Evolutionary conservation across 1,139 yeast species (phyloP).

Genomic region (Meyerozyma sp.): DNA sequence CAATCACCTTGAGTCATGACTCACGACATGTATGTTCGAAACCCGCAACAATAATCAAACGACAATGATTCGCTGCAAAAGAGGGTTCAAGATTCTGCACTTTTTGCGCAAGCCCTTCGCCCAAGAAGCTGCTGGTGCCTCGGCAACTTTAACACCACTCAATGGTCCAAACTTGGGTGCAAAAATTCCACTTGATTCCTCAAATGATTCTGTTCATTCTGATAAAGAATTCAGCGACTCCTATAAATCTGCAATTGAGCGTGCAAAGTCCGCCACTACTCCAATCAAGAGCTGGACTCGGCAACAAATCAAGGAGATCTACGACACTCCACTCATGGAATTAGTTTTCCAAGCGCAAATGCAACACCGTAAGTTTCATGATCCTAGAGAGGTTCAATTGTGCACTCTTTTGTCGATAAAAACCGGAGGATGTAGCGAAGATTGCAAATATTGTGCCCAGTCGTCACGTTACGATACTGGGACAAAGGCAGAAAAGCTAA

Average conservation of each 20-base stretch:
- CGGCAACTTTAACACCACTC: background rate
- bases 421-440: constrained; percentile 79
- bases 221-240: too few species aligned
- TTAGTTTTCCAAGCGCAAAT: constrained; percentile 56
- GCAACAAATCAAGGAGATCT: constrained; percentile 53
- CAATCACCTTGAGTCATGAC: background rate
- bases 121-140: background rate
- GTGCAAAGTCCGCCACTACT: constrained; percentile 3
- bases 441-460: constrained; percentile 78
- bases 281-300: constrained; percentile 58
- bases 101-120: background rate
- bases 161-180: background rate
- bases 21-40: background rate
- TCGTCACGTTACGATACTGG: constrained; percentile 67
- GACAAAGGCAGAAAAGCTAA: constrained; percentile 59
- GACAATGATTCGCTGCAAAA: background rate
- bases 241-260: constrained; percentile 2
- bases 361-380: constrained; percentile 63
- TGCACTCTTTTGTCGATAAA: constrained; percentile 73
- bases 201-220: too few species aligned
- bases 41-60: background rate
- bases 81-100: background rate
- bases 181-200: background rate
- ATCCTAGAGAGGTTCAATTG: constrained; percentile 66
- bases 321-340: constrained; percentile 62